Evolutionary conservation across 192 early-diverging fungal genomes (phyloP).

Genomic region (Diversispora epigaea): DNA sequence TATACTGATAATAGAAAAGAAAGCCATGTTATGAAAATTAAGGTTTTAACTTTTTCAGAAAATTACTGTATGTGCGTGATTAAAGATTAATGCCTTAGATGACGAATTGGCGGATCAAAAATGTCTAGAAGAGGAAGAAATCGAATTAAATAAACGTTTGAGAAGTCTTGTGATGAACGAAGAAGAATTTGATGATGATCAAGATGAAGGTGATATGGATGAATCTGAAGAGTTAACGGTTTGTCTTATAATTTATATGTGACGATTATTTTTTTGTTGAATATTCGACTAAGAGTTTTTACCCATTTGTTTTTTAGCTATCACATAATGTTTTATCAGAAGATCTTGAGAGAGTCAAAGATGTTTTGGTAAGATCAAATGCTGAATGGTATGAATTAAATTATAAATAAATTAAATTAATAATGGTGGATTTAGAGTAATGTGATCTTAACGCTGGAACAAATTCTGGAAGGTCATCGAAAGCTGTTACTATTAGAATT

Average conservation of each 20-base stretch:
- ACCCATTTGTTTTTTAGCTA: background rate
- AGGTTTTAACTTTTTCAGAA: background rate
- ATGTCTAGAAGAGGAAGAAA: background rate
- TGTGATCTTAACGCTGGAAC: background rate
- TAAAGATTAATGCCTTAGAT: constrained; percentile 8
- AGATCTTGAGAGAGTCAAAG: background rate
- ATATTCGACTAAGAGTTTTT: background rate
- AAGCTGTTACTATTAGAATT: background rate
- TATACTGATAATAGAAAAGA: background rate
- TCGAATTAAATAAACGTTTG: background rate
- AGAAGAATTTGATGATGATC: background rate
- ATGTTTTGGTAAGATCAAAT: no score
- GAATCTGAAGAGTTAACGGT: constrained; percentile 1
- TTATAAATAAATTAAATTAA: no score
- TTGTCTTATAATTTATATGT: background rate
- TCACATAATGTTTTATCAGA: background rate
- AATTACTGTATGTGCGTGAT: background rate
- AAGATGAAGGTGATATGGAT: background rate
- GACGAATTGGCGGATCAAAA: constrained; percentile 10
- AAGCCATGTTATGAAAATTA: background rate
- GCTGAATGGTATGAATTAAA: no score
- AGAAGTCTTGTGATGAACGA: background rate
- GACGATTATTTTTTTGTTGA: background rate
- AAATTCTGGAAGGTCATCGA: constrained; percentile 3
- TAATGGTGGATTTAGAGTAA: no score